These are phyloP conservation scores for Dictyostelium purpureum DNA, from an alignment of 78 protist species.

Conservation along the genomic window DNA sequence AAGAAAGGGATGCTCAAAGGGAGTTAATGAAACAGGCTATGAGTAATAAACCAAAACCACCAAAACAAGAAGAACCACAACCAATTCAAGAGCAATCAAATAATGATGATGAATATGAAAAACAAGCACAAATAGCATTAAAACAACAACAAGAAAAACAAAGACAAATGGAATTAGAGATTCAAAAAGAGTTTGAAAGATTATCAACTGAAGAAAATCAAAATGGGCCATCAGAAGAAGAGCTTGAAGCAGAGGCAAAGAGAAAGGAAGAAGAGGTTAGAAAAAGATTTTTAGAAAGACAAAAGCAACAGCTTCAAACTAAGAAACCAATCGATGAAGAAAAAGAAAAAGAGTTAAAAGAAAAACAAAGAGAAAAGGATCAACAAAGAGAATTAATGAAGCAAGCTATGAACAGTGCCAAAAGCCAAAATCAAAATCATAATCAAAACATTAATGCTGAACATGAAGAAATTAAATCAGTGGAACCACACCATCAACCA, in stretches of 20 bases:
- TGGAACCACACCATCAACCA: slow-evolving; percentile 1
- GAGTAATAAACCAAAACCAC: background rate
- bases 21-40: slow-evolving; percentile 36
- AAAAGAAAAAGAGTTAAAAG: slow-evolving; percentile 16
- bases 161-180: slow-evolving; percentile 51
- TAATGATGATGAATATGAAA: slow-evolving; percentile 30
- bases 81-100: background rate
- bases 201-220: slow-evolving; percentile 9
- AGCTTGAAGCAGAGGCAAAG: slow-evolving; percentile 17
- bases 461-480: background rate
- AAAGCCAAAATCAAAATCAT: background rate
- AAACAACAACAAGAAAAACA: slow-evolving; percentile 41
- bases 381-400: slow-evolving; percentile 34
- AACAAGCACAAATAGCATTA: background rate
- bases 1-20: slow-evolving; percentile 50
- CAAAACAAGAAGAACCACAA: slow-evolving; percentile 3
- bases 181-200: slow-evolving; percentile 58
- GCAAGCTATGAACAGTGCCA: background rate
- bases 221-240: slow-evolving; percentile 10
- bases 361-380: slow-evolving; percentile 57
- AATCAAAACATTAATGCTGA: background rate
- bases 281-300: slow-evolving; percentile 48
- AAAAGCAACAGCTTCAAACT: background rate
- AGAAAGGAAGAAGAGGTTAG: slow-evolving; percentile 30
- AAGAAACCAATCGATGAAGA: slow-evolving; percentile 46